Percentiles rank a stretch among this genome's conserved stretches.
These are phyloP conservation scores for Plasmodium falciparum DNA, from an alignment of 169 alveolate species.

Conservation along the genomic window DNA sequence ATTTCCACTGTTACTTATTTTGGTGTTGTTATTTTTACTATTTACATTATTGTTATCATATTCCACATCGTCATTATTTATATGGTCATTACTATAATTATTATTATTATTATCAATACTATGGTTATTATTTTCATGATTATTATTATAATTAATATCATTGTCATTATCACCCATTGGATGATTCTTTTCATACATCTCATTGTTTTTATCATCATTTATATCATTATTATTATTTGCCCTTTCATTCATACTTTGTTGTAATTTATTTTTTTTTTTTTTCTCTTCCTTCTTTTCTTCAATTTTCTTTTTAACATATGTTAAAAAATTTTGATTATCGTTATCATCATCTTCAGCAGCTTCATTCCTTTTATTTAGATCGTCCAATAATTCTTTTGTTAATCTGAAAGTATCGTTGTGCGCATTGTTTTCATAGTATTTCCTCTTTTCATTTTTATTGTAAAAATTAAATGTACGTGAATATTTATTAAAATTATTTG, in stretches of 20 bases:
- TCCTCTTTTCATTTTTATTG: constrained; percentile 7
- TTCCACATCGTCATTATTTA: not conserved
- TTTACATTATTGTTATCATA: not conserved
- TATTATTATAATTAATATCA: not conserved
- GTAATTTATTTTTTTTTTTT: constrained; percentile 24
- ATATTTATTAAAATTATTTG: constrained; percentile 9
- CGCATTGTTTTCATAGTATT: constrained; percentile 9
- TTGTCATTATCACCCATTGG: no score
- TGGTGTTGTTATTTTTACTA: constrained; percentile 15
- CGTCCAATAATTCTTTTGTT: constrained; percentile 59
- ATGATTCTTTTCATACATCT: not conserved
- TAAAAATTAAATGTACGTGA: not conserved
- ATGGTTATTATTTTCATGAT: not conserved
- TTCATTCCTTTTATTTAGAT: constrained; percentile 35
- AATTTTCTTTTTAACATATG: constrained; percentile 57
- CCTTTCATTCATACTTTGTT: constrained; percentile 27
- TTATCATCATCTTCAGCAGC: constrained; percentile 20
- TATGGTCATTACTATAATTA: not conserved
- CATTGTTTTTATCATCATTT: no score
- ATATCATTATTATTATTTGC: constrained; percentile 14
- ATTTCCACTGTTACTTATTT: constrained; percentile 1
- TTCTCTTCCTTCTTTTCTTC: constrained; percentile 50
- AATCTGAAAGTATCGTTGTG: constrained; percentile 23
- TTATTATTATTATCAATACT: not conserved
- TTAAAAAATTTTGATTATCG: constrained; percentile 48